Base-by-base conservation (phyloP, 495 filamentous ascomycete species). In the Lasiosphaeria ovina region DNA sequence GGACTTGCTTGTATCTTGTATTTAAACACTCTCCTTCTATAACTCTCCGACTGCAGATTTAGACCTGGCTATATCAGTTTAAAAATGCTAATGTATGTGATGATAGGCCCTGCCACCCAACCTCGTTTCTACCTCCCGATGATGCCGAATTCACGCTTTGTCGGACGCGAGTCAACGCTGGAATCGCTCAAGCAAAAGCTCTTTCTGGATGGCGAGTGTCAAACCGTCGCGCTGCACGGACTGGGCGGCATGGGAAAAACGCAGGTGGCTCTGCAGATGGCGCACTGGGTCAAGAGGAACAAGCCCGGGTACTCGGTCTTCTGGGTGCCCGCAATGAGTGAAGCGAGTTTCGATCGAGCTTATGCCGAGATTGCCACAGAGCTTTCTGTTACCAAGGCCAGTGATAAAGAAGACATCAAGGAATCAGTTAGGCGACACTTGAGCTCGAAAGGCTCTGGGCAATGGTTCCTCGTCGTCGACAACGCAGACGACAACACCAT, bases 201-300 rank as follows among this genome's bases (percentile, higher is more conserved):
- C 0, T 68, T 66, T 34, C 3, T 53, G n/a, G 54, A n/a, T 1
- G 44, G 58, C 0, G 55, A 58, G 6, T 61, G 57, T 35, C 67
- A 33, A 34, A 66, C 64, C 57, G 54, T 74, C 17, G 64, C 77
- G 0, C 57, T 85, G 6, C 58, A 61, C 38, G 81, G 82, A 0
- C 69, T 81, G 5, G 80, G 78, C 0, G 81, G 79, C 0, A 66
- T 80, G 4, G 80, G 79, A 0, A 85, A 84, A 58, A 81, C 81
- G 0, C 81, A 82, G 57, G 63, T 85, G n/a, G 76, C 72, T 1
- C 56, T 86, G 8, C 75, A 80, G 55, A 55, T 82, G 42, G 74
- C 74, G 0, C 79, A 79, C 59, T 70, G 73, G 59, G 55, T 68
- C 6, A 72, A 65, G 72, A 1, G 63, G 9, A 50, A 63, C 16